These are phyloP conservation scores for Prunus davidiana DNA, from an alignment of 306 rosid genomes.

Conservation along the genomic window DNA sequence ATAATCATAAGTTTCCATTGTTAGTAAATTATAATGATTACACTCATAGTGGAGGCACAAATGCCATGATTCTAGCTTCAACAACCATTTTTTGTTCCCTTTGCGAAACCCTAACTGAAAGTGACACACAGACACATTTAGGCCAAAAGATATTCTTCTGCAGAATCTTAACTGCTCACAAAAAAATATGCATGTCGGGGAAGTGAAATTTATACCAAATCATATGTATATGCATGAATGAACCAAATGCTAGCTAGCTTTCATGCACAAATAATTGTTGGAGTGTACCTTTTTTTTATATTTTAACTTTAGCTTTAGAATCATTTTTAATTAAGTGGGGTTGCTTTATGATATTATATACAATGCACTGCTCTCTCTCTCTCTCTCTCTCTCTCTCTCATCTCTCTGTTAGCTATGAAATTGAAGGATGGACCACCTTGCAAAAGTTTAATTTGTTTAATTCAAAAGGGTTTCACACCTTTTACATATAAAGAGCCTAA, in stretches of 20 bases:
- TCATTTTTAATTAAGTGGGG: conserved; percentile 4
- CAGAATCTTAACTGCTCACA: neutral
- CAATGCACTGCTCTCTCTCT: too few relatives aligned
- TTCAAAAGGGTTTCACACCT: too few relatives aligned
- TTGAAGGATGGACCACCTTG: too few relatives aligned
- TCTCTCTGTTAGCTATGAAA: too few relatives aligned
- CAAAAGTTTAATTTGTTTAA: too few relatives aligned
- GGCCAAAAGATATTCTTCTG: conserved; percentile 1
- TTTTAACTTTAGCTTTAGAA: neutral
- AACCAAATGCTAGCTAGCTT: neutral
- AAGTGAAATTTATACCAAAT: neutral
- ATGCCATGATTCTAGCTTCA: conserved; percentile 25
- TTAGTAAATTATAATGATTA: conserved; percentile 27
- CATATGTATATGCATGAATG: neutral
- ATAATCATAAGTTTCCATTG: conserved; percentile 16
- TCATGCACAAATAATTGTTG: conserved; percentile 8
- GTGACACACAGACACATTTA: conserved; percentile 7
- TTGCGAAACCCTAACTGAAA: conserved; percentile 23
- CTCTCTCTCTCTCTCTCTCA: too few relatives aligned
- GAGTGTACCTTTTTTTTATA: neutral
- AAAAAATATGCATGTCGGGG: neutral
- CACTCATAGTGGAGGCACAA: conserved; percentile 22
- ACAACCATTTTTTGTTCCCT: conserved; percentile 23
- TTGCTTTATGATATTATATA: neutral
- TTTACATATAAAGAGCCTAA: too few relatives aligned